Conservation (phyloP, 306 rosid species). For the Crotalaria pallida region DNA sequence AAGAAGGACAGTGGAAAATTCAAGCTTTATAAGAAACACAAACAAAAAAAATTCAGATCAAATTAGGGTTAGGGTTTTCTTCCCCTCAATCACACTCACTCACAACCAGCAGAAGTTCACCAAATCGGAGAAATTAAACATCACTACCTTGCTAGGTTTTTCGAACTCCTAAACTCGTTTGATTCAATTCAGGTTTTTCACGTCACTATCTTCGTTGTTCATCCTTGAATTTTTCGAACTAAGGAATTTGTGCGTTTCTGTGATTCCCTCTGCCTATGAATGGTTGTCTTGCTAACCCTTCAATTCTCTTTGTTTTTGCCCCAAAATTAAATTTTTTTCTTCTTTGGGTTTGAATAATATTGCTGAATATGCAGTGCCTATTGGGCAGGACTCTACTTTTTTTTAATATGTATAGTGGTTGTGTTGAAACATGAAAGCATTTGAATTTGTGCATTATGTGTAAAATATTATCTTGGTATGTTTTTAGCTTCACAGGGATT, state of each 20-base stretch:
- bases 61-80: conserved; percentile 4
- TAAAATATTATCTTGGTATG: not conserved
- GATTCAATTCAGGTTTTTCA: not conserved
- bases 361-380: not conserved
- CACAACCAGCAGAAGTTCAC: not conserved
- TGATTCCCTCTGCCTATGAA: not conserved
- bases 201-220: not conserved
- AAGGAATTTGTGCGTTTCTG: not conserved
- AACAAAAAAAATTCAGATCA: not conserved
- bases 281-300: not conserved
- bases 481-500: conserved; percentile 3
- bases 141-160: conserved; percentile 7
- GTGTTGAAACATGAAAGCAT: not conserved
- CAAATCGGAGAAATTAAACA: conserved; percentile 1
- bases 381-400: not conserved
- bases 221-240: not conserved
- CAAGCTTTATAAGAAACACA: not conserved
- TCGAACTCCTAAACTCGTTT: not conserved
- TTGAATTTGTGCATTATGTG: not conserved
- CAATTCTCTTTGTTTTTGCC: not conserved
- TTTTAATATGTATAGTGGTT: not conserved
- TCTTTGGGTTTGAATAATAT: not conserved
- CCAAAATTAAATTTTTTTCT: not conserved
- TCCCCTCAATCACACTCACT: not conserved
- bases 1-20: not conserved